A percentile compares a stretch with the other conserved stretches of the same genome.
Evolutionary conservation across 495 filamentous ascomycete genomes (phyloP).

Genomic region (Aspergillus campestris): DNA sequence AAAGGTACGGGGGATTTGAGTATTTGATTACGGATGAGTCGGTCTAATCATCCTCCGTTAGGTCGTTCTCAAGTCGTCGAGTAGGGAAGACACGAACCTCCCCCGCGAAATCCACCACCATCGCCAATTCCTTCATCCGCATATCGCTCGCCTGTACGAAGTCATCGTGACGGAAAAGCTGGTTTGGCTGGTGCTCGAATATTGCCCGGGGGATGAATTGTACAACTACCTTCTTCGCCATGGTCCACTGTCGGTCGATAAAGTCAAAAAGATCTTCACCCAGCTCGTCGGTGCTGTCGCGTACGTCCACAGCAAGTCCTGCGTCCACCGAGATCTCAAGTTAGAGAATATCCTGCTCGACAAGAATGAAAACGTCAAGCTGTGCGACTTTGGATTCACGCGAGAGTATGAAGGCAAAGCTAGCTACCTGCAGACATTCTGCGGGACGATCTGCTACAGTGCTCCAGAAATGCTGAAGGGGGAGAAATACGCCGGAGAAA

Average conservation of each 20-base stretch:
- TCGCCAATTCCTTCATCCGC: conserved; percentile 93
- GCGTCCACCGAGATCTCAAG: conserved; percentile 94
- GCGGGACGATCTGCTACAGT: conserved; percentile 94
- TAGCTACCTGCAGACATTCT: conserved; percentile 95
- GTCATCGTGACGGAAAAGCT: conserved; percentile 91
- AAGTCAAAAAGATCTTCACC: conserved; percentile 91
- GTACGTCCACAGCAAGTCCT: conserved; percentile 92
- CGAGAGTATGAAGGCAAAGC: conserved; percentile 93
- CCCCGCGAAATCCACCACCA: conserved; percentile 98
- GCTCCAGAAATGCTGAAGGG: conserved; percentile 98
- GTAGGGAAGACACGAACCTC: conserved; percentile 90
- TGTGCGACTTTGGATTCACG: conserved; percentile 98
- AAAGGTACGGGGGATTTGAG: conserved; percentile 54
- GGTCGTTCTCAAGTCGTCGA: conserved; percentile 97
- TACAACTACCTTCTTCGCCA: conserved; percentile 90
- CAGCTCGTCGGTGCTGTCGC: conserved; percentile 92
- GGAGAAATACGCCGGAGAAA: conserved; percentile 95
- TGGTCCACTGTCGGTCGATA: conserved; percentile 74
- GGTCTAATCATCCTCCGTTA: conserved; percentile 20
- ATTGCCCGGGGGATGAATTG: conserved; percentile 93
- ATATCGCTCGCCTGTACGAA: conserved; percentile 94
- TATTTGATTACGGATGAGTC: background rate
- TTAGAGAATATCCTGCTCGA: conserved; percentile 95
- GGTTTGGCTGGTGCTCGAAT: conserved; percentile 95
- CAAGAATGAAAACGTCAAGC: conserved; percentile 94